These are phyloP conservation scores for Sicyos edulis DNA, from an alignment of 306 rosid species.

Conservation along the genomic window DNA sequence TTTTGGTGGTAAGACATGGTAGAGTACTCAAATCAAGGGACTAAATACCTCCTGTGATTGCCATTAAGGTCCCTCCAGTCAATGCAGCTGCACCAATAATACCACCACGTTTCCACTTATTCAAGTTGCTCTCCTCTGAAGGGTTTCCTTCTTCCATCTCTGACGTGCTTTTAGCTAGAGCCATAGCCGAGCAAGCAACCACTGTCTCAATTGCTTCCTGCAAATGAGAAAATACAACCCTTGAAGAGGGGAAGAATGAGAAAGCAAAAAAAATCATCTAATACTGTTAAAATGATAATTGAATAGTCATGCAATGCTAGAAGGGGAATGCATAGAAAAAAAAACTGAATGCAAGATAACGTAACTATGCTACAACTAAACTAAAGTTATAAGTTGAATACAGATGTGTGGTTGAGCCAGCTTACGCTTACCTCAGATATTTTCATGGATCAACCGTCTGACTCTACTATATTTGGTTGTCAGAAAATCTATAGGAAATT, in stretches of 20 bases:
- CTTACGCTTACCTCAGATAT: too few species aligned
- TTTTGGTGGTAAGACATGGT: background rate
- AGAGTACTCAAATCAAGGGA: background rate
- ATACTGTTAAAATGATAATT: background rate
- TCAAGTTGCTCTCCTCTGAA: constrained; percentile 57
- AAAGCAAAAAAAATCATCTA: constrained; percentile 5
- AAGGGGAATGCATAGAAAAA: background rate
- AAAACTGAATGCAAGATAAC: background rate
- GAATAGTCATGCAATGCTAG: background rate
- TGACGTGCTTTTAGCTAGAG: constrained; percentile 54
- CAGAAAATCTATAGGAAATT: background rate
- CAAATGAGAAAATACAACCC: constrained; percentile 28
- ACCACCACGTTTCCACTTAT: constrained; percentile 87
- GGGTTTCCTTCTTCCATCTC: constrained; percentile 40
- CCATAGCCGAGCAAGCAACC: constrained; percentile 92
- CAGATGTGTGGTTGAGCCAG: too few species aligned
- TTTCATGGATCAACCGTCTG: background rate
- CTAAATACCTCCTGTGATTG: constrained; percentile 77
- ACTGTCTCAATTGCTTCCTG: constrained; percentile 91
- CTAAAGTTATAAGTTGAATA: background rate
- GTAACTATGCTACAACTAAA: background rate
- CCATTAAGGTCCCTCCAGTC: constrained; percentile 88
- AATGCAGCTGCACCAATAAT: constrained; percentile 93
- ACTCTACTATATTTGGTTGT: too few species aligned
- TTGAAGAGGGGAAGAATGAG: constrained; percentile 20